Base-by-base conservation (phyloP, 2,329 filamentous ascomycete species). In the Diaporthe capsici region DNA sequence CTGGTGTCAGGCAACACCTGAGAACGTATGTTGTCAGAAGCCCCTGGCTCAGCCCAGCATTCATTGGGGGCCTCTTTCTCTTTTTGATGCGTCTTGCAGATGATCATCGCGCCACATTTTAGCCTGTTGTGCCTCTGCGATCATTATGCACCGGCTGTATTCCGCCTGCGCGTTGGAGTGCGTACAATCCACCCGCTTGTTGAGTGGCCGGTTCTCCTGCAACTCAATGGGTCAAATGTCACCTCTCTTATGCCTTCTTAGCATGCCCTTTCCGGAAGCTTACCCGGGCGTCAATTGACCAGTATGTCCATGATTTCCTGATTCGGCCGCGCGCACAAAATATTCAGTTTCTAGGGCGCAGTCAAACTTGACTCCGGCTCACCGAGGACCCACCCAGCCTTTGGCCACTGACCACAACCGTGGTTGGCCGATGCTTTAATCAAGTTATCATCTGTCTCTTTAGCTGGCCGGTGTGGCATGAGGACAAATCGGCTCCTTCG, bases 41-140 rank as follows among this genome's bases (percentile, higher is more conserved):
- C 31, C 61, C 47, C 31, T 53, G 65, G 65, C 22, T 28, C 65
- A 51, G 47, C 28, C 31, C 65, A 53, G 31, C 65, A n/a, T 25
- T 53, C 8, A 53, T 25, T 44, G 47, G 63, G 44, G 44, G 44
- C 31, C 31, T 34, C 20, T 68, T 68, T 53, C 65, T 53, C 65
- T 53, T 68, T 68, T 68, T 22, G 65, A 53, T 53, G 47, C 31
- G 53, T 68, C 47, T 68, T 68, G 65, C 65, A 68, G 65, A 39
- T 68, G 65, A 53, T 47, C 65, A 53, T 53, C 65, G n/a, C n/a
- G 65, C 61, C 65, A 42, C 31, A 13, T 7, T 37, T 68, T 39
- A 68, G 63, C 44, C 63, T 51, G 31, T 39, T 68, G 22, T 39
- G 31, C 49, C 49, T 55, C 34, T 31, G 65, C 49, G n/a, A 42